Conservation (phyloP, 2,329 filamentous ascomycete species). For the Xylariaceae sp. region DNA sequence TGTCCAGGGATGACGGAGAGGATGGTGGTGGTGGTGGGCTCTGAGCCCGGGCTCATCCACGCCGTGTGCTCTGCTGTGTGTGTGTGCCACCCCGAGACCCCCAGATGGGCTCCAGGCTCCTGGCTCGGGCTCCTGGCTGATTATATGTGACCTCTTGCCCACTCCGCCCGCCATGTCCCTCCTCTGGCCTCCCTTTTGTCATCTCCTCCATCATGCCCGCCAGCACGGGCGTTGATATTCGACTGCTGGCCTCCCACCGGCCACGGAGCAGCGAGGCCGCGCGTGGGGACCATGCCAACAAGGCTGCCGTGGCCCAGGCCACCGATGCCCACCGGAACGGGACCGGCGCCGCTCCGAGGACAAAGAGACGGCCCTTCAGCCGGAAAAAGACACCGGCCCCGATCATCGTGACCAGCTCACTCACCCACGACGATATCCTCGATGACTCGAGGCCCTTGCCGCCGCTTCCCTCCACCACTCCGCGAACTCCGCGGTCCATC, state of each 20-base stretch:
- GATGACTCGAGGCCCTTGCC: slow-evolving; percentile 31
- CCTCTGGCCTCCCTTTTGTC: slow-evolving; percentile 19
- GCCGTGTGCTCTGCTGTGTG: too few species aligned
- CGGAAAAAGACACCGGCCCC: slow-evolving; percentile 27
- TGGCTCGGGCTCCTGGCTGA: too few species aligned
- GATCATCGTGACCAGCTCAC: slow-evolving; percentile 30
- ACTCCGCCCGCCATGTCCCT: slow-evolving; percentile 16
- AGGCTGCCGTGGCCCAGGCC: slow-evolving; percentile 5
- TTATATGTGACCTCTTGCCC: slow-evolving; percentile 23
- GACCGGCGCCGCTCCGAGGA: slow-evolving; percentile 15
- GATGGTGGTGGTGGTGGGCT: too few species aligned
- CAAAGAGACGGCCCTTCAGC: slow-evolving; percentile 21
- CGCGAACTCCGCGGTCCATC: too few species aligned
- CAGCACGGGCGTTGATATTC: slow-evolving; percentile 34
- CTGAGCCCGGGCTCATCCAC: too few species aligned
- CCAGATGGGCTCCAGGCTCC: too few species aligned
- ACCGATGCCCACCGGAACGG: slow-evolving; percentile 10
- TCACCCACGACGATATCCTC: slow-evolving; percentile 32
- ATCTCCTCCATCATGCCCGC: slow-evolving; percentile 29
- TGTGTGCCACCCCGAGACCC: too few species aligned
- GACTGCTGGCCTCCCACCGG: slow-evolving; percentile 32
- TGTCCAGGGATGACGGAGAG: too few species aligned
- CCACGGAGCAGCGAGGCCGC: slow-evolving; percentile 18
- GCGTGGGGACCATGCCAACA: slow-evolving; percentile 15
- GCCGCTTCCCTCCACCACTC: slow-evolving; percentile 29